These are phyloP conservation scores for Cytauxzoon felis DNA, from an alignment of 169 alveolate genomes.

Conservation along the genomic window DNA sequence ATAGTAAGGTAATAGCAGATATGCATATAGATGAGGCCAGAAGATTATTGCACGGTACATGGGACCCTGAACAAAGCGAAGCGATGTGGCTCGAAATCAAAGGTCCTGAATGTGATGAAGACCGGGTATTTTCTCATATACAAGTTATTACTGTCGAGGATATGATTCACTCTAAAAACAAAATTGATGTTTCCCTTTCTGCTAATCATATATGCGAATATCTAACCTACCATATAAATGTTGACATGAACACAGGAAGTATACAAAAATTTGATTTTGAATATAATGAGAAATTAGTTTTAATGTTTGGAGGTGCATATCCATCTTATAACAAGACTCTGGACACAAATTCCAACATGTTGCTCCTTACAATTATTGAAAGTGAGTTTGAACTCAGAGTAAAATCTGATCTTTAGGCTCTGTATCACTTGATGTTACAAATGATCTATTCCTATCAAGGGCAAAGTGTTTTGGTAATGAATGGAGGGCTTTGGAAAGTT, in stretches of 20 bases:
- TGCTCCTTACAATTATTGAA: not conserved
- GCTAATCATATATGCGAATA: slow-evolving; percentile 9
- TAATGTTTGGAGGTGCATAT: slow-evolving; percentile 21
- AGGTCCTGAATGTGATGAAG: slow-evolving; percentile 2
- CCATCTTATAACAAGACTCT: not conserved
- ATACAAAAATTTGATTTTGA: not conserved
- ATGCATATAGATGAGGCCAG: slow-evolving; percentile 35
- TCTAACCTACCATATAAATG: slow-evolving; percentile 9
- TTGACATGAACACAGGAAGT: not conserved
- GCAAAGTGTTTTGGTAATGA: not conserved
- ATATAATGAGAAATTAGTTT: not conserved
- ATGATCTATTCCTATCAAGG: slow-evolving; percentile 8
- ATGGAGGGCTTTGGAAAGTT: slow-evolving; percentile 24
- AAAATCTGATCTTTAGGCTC: not conserved
- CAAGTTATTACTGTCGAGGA: slow-evolving; percentile 22
- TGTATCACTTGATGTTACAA: slow-evolving; percentile 17
- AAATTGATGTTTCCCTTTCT: not conserved
- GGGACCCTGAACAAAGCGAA: slow-evolving; percentile 42
- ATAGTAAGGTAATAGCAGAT: not conserved
- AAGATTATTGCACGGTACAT: slow-evolving; percentile 40
- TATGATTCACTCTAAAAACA: not conserved
- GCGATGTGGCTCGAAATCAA: slow-evolving; percentile 31
- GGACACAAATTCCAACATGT: not conserved
- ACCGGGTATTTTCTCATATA: not conserved
- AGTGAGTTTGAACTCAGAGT: not conserved